phyloP scores from a whole-genome alignment of 495 filamentous ascomycete species.

The Ramalina peruviana region DNA sequence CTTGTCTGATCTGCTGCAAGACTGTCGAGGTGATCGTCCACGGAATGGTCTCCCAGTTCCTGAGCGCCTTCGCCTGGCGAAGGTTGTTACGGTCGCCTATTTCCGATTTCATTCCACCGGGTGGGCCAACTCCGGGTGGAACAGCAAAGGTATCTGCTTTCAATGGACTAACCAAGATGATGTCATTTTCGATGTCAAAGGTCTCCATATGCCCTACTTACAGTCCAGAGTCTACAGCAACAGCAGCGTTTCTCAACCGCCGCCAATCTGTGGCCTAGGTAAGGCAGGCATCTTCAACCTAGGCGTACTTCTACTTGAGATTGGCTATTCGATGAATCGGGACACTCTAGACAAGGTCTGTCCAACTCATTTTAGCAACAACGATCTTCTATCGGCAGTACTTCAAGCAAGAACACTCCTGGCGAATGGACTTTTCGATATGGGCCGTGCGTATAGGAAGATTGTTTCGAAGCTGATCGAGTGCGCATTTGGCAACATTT shows the following conservation, averaged over 20 bases:
- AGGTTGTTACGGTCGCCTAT: slow-evolving; percentile 21
- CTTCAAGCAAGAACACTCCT: slow-evolving; percentile 19
- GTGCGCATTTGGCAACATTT: slow-evolving; percentile 24
- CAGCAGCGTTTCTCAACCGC: no score
- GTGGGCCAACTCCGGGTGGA: slow-evolving; percentile 20
- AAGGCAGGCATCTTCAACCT: slow-evolving; percentile 14
- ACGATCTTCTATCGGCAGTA: slow-evolving; percentile 16
- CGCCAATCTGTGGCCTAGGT: no score
- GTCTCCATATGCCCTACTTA: no score
- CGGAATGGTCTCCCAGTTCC: no score
- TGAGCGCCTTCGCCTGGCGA: slow-evolving; percentile 21
- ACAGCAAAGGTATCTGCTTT: slow-evolving; percentile 22
- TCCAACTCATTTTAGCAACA: slow-evolving; percentile 3
- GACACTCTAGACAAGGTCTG: slow-evolving; percentile 4
- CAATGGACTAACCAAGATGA: slow-evolving; percentile 4
- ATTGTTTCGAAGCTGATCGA: slow-evolving; percentile 16
- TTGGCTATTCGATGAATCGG: slow-evolving; percentile 15
- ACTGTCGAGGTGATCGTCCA: no score
- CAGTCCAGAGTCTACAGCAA: no score
- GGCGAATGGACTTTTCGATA: slow-evolving; percentile 29
- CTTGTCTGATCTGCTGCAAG: no score
- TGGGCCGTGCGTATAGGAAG: slow-evolving; percentile 29
- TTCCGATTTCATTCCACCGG: slow-evolving; percentile 26
- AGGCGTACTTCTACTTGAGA: slow-evolving; percentile 20
- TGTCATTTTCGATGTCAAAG: no score